Evolutionary conservation across 2,329 filamentous ascomycete genomes (phyloP).

Genomic region (Clarireedia hainanense): DNA sequence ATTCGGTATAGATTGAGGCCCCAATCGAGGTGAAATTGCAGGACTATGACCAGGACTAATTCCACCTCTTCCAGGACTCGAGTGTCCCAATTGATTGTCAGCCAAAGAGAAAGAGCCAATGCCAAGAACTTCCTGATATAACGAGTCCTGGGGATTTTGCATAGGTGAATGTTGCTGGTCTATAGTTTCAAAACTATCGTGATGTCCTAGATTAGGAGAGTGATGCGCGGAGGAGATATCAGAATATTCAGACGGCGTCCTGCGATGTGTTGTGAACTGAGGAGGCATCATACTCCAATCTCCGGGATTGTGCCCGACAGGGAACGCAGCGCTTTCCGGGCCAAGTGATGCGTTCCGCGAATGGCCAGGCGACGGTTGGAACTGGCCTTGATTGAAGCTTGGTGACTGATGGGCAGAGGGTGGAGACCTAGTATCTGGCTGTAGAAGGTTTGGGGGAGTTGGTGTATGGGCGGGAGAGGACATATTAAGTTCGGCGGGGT

Average conservation of each 20-base stretch:
- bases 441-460: conserved; percentile 26
- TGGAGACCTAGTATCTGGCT: conserved; percentile 28
- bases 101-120: conserved; percentile 77
- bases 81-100: conserved; percentile 45
- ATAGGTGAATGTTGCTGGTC: conserved; percentile 72
- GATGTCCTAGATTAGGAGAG: conserved; percentile 71
- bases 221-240: conserved; percentile 81
- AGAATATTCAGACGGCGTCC: conserved; percentile 83
- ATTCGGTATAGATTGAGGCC: conserved; percentile 48
- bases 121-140: conserved; percentile 71
- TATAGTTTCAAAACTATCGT: conserved; percentile 71
- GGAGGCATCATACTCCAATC: conserved; percentile 52
- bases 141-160: conserved; percentile 63
- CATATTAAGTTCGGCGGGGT: conserved; percentile 42
- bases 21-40: conserved; percentile 55
- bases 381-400: conserved; percentile 26
- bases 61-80: conserved; percentile 56
- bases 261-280: conserved; percentile 71
- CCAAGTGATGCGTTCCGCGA: conserved; percentile 29
- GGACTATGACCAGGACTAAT: conserved; percentile 73
- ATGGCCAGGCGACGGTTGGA: conserved; percentile 27
- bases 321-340: conserved; percentile 37
- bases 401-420: conserved; percentile 28
- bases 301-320: conserved; percentile 39
- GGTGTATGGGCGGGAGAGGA: conserved; percentile 31